Conservation (phyloP, 495 filamentous ascomycete species). For the Lasiosphaeria ovina region DNA sequence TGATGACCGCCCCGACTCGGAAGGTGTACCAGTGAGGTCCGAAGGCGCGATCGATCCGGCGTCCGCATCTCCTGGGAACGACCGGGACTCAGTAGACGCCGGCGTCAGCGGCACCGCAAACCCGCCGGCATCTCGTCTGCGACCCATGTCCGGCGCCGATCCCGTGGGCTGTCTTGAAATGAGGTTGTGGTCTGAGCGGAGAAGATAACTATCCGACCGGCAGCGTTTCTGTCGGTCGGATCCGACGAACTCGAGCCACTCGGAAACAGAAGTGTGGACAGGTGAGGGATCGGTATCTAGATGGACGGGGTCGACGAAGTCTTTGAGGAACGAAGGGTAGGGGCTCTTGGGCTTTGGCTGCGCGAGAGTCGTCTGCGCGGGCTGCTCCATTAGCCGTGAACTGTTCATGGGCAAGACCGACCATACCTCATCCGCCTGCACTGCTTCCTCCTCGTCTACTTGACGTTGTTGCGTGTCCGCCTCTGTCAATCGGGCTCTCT, state of each 20-base stretch:
- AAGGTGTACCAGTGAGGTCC: background rate
- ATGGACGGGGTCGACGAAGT: constrained; percentile 27
- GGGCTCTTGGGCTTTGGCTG: constrained; percentile 28
- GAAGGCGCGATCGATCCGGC: constrained; percentile 3
- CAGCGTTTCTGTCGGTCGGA: constrained; percentile 28
- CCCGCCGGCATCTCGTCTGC: constrained; percentile 25
- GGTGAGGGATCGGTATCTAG: constrained; percentile 20
- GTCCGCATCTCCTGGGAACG: constrained; percentile 18
- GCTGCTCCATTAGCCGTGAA: constrained; percentile 10
- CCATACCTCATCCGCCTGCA: constrained; percentile 20
- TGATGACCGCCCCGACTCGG: constrained; percentile 2
- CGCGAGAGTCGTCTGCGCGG: constrained; percentile 20
- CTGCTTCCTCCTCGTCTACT: constrained; percentile 27
- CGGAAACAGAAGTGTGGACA: constrained; percentile 29
- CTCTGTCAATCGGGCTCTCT: constrained; percentile 25
- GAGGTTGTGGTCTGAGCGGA: constrained; percentile 20
- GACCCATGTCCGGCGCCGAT: constrained; percentile 29
- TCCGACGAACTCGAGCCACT: constrained; percentile 32
- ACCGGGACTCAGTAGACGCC: constrained; percentile 23
- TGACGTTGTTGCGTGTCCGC: constrained; percentile 18
- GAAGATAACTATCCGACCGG: constrained; percentile 30
- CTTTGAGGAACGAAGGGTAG: constrained; percentile 31
- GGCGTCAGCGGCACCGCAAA: constrained; percentile 26
- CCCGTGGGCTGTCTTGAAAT: constrained; percentile 29
- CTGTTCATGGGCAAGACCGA: background rate